Evolutionary conservation across 2,329 filamentous ascomycete species (phyloP), one percentile per base, ranked within the genome.

Genomic region (Talaromyces marneffei): DNA sequence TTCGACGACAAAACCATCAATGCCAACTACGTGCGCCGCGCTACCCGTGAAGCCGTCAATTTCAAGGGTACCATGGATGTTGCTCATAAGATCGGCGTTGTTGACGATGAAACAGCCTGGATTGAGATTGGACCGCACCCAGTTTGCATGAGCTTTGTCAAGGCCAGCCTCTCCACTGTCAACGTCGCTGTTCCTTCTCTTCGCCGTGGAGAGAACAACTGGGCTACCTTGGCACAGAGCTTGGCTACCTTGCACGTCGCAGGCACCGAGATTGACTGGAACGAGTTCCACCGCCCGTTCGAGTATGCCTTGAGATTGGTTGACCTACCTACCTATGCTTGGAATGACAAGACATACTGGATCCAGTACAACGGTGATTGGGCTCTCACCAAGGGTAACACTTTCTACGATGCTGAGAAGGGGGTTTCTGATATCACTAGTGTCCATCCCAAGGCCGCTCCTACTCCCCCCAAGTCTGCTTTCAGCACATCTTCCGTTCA

Each of bases 111-210:
- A 74, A 88, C 87, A 5, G 80, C 86, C 31, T 91, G 85, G 83
- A 77, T 92, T 60, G 89, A 92, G 71, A 77, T 91, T 65, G 89
- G 89, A n/a, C 87, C 88, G 39, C 86, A 90, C 68, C 87, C 88
- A 0, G 83, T 91, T 14, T 88, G 85, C 72, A 81, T 82, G 48
- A 83, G 83, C 62, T 86, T 91, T 81, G 82, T 90, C 65, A 88
- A 87, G 77, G 82, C 84, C 16, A 85, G 83, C 4, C 80, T 89
- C 59, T 82, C 82, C 27, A 73, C 76, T 5, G 75, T 79, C 9
- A 83, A 82, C 27, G 78, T 82, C 42, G 82, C 83, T 14, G 80
- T 83, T 10, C 81, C 86, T 2, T 85, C 87, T 2, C 77, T 90
- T 10, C 85, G 84, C 33, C 83, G 86, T 62, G 82, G 80, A 46